Conservation (phyloP, 208 protist genomes). For the Acanthamoeba castellanii region DNA sequence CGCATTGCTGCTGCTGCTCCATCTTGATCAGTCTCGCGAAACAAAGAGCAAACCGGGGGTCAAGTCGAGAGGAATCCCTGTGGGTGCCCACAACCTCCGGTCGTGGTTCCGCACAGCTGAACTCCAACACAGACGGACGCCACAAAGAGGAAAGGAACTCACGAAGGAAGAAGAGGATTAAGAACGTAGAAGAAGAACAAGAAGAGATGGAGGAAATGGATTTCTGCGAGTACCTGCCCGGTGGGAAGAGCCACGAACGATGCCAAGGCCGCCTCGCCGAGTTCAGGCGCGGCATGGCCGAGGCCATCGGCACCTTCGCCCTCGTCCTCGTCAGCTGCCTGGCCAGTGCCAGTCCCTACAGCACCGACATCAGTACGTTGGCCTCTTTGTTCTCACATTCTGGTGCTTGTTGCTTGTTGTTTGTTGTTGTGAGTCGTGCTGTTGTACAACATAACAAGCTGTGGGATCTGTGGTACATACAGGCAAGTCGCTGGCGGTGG, state of each 20-base stretch:
- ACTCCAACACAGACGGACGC: neutral
- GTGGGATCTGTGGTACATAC: neutral
- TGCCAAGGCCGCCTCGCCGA: neutral
- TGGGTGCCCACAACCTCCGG: too few species aligned
- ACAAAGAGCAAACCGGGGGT: neutral
- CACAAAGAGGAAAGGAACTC: neutral
- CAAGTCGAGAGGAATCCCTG: neutral
- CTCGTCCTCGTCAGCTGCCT: neutral
- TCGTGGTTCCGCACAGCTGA: neutral
- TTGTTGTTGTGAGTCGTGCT: neutral
- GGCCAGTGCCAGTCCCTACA: constrained; percentile 4
- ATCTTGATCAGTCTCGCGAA: neutral
- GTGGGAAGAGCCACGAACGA: neutral
- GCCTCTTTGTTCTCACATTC: neutral
- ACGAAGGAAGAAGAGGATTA: neutral
- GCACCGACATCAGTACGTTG: neutral
- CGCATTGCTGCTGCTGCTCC: neutral
- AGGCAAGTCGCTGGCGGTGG: neutral
- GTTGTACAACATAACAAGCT: too few species aligned
- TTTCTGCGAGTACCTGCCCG: constrained; percentile 11
- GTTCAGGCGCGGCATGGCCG: neutral
- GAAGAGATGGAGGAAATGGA: neutral
- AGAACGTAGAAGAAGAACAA: too few species aligned
- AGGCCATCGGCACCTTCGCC: constrained; percentile 15
- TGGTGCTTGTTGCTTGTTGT: neutral